Base-by-base conservation (phyloP, 768 basidiomycete species). In the Boletus rubescentipes region DNA sequence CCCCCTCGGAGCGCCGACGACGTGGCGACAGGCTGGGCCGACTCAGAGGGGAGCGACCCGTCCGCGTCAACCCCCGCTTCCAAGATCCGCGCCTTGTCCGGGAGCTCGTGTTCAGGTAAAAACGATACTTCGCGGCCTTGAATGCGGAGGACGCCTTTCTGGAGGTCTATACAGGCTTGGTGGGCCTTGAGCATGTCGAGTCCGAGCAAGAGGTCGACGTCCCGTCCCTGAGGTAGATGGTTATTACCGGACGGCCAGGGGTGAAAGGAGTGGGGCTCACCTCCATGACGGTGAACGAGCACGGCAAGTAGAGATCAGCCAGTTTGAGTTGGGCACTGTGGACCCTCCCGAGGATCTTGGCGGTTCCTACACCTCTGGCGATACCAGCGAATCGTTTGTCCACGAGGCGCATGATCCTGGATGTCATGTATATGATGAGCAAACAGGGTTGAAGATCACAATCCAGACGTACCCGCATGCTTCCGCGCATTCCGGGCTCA, bases 151-250 rank as follows among this genome's bases (percentile, higher is more conserved):
- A 90, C 89, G 59, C 86, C 84, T 70, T 93, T 93, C 61, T 86
- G 79, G 21, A 99, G 82, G 71, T 99, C 97, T 69, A 99, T 98
- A 65, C 86, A 91, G 6, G 94, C 96, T 67, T 97, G 94, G 68
- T 98, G 91, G 0, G 94, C 91, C 72, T 93, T 98, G 56, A 98
- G 83, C 97, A 98, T 98, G 78, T 99, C 97, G n/a, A 99, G 80
- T 8, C 97, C 97, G 38, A 99, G 87, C 4, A 99, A 77, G n/a
- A 99, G 84, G 66, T 98, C 96, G 42, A 98, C 93, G 53, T 90
- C 86, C 31, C 86, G 83, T 35, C 94, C 94, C 90, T 93, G 53
- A 16, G 9, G 26, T n/a, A 2, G 26, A 46, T 41, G 16, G 36
- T 47, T 8, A 23, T 40, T 18, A 29, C 36, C 30, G 12, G 10